Conservation (phyloP, 1,284 basidiomycete species). For the Tilletia horrida region DNA sequence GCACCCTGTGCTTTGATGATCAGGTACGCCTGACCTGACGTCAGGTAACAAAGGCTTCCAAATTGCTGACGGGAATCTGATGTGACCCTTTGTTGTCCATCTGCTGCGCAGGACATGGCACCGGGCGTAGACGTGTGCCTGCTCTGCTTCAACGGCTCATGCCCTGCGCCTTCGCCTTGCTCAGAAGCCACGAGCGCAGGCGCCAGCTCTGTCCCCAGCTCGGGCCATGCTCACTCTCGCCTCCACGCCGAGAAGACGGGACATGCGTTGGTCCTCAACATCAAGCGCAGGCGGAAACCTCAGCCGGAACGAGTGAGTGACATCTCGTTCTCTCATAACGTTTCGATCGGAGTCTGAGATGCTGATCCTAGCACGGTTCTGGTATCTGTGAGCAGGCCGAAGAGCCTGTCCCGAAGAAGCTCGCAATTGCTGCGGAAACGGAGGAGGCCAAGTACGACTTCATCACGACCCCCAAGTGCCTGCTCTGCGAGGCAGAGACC, state of each 20-base stretch:
- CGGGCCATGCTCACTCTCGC: constrained; percentile 38
- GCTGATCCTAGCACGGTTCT: not conserved
- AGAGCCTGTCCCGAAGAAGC: constrained; percentile 70
- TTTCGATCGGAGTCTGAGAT: not conserved
- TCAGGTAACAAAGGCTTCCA: not conserved
- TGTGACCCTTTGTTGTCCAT: no score
- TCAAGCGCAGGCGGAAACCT: constrained; percentile 72
- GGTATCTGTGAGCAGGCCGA: not conserved
- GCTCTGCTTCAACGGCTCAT: constrained; percentile 81
- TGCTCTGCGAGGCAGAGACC: constrained; percentile 60
- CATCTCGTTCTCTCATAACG: not conserved
- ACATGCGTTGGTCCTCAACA: constrained; percentile 76
- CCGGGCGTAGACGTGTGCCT: constrained; percentile 86
- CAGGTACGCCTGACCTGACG: constrained; percentile 62
- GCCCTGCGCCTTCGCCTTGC: constrained; percentile 16
- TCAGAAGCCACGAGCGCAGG: not conserved
- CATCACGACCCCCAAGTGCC: constrained; percentile 67
- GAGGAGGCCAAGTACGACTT: constrained; percentile 86
- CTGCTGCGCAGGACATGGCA: constrained; percentile 63
- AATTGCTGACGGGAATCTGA: not conserved
- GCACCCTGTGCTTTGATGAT: constrained; percentile 92
- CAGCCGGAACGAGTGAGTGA: constrained; percentile 61
- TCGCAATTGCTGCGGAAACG: constrained; percentile 75
- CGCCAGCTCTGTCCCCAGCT: constrained; percentile 27
- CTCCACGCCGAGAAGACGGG: constrained; percentile 58